Evolutionary conservation across 2,329 filamentous ascomycete genomes (phyloP), one percentile per base, ranked within the genome.

Genomic region (Fusarium veterinarium): DNA sequence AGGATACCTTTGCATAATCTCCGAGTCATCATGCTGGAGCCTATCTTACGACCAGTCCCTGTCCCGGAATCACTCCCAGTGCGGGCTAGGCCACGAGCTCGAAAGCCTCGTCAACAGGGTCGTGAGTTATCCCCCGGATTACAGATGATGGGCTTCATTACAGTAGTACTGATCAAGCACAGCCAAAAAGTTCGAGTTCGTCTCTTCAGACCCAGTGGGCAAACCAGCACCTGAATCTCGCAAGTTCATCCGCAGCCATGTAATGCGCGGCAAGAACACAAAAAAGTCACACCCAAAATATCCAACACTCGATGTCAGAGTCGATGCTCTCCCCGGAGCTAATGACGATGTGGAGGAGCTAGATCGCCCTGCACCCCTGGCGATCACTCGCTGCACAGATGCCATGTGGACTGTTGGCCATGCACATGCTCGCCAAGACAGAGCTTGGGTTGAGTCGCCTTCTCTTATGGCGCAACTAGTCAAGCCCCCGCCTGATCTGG

Each of bases 221-320:
- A 78, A 76, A 41, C 74, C 76, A 31, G 65, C 65, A 8, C 62
- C 75, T 8, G 69, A 66, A 25, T 61, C 75, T 35, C 71, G 79
- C 52, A 78, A 77, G 72, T 67, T 78, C 59, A 77, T 78, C 63
- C 69, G 76, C 16, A 78, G 77, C 40, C 62, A 76, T 72, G 76
- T 77, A n/a, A 78, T 78, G 76, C 73, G 73, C 13, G 76, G 76
- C 17, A 78, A 78, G 70, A 78, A 78, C 31, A 75, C 64, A 8
- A 77, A 74, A 64, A 64, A 55, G 14, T 46, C 40, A 7, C 11
- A 5, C 3, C 16, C 23, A 17, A 41, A 28, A 6, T 8, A 33
- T 13, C 40, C 52, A 12, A 45, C 6, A 17, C 11, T 41, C 3
- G 31, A 37, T 4, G 16, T 57, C 19, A 13, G 35, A 13, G 60